Evolutionary conservation across 2,329 filamentous ascomycete species (phyloP).

Genomic region (Phialemonium atrogriseum): DNA sequence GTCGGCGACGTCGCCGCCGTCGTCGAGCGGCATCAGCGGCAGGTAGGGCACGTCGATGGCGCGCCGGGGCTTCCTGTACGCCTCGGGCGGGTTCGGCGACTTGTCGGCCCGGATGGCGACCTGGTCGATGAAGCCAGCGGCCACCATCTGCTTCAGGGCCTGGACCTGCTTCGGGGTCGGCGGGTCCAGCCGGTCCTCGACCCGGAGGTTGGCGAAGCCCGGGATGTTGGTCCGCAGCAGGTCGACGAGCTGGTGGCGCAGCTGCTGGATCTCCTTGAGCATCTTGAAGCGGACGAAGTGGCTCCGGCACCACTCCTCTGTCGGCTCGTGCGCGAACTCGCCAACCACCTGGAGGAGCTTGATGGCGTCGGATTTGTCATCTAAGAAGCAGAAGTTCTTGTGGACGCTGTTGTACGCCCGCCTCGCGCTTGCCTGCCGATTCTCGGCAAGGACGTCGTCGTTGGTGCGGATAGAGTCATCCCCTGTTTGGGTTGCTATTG

Average conservation of each 20-base stretch:
- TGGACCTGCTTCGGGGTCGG: conserved; percentile 62
- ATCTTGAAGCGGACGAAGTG: conserved; percentile 86
- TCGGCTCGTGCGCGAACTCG: conserved; percentile 69
- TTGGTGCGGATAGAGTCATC: conserved; percentile 48
- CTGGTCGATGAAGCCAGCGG: conserved; percentile 89
- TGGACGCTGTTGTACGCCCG: conserved; percentile 62
- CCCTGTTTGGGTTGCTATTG: conserved; percentile 36
- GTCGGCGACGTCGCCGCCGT: conserved; percentile 38
- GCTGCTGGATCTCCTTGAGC: conserved; percentile 75
- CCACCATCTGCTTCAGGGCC: conserved; percentile 82
- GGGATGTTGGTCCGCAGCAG: conserved; percentile 71
- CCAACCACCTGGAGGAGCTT: conserved; percentile 85
- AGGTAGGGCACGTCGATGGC: conserved; percentile 90
- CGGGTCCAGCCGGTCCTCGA: conserved; percentile 46
- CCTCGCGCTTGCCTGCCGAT: conserved; percentile 56
- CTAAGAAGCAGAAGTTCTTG: conserved; percentile 69
- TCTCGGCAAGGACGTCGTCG: conserved; percentile 64
- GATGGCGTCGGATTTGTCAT: conserved; percentile 78
- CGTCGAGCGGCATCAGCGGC: conserved; percentile 65
- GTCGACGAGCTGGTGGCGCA: conserved; percentile 74
- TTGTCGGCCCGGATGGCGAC: conserved; percentile 86
- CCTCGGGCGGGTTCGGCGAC: conserved; percentile 63
- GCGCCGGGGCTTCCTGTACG: conserved; percentile 63
- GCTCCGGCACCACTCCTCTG: conserved; percentile 66
- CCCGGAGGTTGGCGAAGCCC: conserved; percentile 48